Evolutionary conservation across 2,329 filamentous ascomycete genomes (phyloP), one percentile per base, ranked within the genome.

Genomic region (Sarocladiaceae sp.): DNA sequence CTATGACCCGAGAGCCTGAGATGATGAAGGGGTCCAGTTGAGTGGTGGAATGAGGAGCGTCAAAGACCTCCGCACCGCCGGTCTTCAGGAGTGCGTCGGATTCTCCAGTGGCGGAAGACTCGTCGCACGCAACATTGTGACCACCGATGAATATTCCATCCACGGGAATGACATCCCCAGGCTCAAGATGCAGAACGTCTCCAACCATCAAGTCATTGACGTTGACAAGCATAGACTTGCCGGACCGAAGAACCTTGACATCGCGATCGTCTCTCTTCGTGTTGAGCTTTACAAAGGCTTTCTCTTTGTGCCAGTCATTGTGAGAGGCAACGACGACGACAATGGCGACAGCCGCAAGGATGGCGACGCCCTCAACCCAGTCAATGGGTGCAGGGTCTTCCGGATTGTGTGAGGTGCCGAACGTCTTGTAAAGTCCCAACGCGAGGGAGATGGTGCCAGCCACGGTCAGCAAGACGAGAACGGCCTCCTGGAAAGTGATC

Each of bases 21-120:
- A 79, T 68, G 55, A 79, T 76, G 57, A 86, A 86, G 0, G 82
- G 81, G 45, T 86, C 82, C 3, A 82, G 64, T 39, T 80, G 74
- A 44, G 61, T 57, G 4, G 53, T 68, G 20, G 69, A 64, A 37
- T 72, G 65, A 12, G 83, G 68, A 9, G 68, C 68, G 32, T 71
- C 63, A 63, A 74, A 78, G 40, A 81, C 80, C 39, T 78, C 71
- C 10, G 78, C 69, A 11, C 74, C 81, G 4, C 68, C 59, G 0
- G 73, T 78, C 64, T 88, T 88, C 61, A 79, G 82, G 59, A 86
- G 74, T 42, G 82, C 73, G 53, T 88, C 83, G 1, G 82, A 86
- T 62, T 88, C 83, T 51, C 83, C 83, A 20, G 83, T 87, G 1
- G 81, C 80, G 10, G 82, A 85, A 3, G 82, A 85, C 55, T 88